Evolutionary conservation across 805 yeast species (phyloP), one percentile per base, ranked within the genome.

Genomic region (Hanseniaspora pseudoguilliermondii): DNA sequence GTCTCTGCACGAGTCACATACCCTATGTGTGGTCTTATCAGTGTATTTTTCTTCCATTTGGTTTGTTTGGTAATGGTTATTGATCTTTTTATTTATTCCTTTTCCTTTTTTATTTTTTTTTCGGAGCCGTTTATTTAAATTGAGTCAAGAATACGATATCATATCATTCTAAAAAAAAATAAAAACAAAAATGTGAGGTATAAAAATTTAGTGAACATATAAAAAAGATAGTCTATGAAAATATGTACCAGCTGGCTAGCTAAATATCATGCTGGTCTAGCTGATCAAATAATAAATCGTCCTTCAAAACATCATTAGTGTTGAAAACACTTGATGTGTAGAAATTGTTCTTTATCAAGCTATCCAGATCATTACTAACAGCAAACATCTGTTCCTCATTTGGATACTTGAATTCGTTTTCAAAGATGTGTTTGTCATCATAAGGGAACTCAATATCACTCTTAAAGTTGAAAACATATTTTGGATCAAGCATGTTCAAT

Each of bases 1-100:
- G 10, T 16, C 9, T 41, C 52, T 46, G 29, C 58, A 56, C 13
- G 52, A 18, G 36, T 56, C 58, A 29, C 58, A 56, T 3, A 44
- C 49, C 40, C 51, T 55, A 6, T n/a, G n/a, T 5, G 49, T 44
- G 21, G 32, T 27, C 15, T 39, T 46, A 20, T 18, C 39, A 10
- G 27, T 20, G 18, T 1, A 8, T 6, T 20, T 20, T 2, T 20
- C 11, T 29, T 20, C 25, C 38, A 41, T 41, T 23, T 41, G 23
- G 16, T 40, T 21, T 21, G 23, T n/a, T 39, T 20, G n/a, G 11
- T 21, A 9, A 1, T 6, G 11, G 25, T 20, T 20, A 21, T 1
- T 21, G 3, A 21, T 25, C n/a, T 23, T 4, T 40, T 20, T 21
- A 11, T 20, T 21, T 20, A 5, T 36, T n/a, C 7, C 2, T 32